A percentile compares a stretch with the other conserved stretches of the same genome.
These are phyloP conservation scores for Ettlia oleoabundans DNA, from an alignment of 139 green algal genomes.

Conservation along the genomic window DNA sequence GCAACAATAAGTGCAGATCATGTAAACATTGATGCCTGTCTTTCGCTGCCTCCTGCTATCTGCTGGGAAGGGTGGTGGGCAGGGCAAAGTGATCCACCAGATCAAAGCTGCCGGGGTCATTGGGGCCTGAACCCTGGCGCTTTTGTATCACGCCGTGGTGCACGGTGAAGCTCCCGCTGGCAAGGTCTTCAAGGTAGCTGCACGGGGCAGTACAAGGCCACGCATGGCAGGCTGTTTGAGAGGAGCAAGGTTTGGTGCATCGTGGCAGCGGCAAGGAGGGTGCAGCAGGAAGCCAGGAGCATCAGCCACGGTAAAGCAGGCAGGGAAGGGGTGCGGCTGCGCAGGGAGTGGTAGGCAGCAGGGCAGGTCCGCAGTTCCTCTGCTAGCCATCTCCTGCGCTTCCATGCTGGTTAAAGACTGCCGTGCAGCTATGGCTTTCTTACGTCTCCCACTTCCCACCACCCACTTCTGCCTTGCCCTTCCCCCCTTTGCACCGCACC, in stretches of 20 bases:
- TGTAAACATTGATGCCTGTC: too few relatives aligned
- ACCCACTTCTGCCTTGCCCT: too few relatives aligned
- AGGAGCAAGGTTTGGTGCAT: not conserved
- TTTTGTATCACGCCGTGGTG: slow-evolving; percentile 85
- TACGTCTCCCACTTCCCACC: too few relatives aligned
- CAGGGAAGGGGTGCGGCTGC: not conserved
- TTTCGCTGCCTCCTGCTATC: too few relatives aligned
- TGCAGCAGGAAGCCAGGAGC: too few relatives aligned
- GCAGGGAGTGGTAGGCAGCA: not conserved
- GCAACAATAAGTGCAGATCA: too few relatives aligned
- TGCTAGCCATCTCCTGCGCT: too few relatives aligned
- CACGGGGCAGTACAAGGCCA: not conserved
- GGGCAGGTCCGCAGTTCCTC: not conserved
- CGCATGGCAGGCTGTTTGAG: not conserved
- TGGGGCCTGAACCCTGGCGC: slow-evolving; percentile 59
- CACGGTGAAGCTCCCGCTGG: slow-evolving; percentile 57
- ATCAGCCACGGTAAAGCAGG: not conserved
- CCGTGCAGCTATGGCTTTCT: too few relatives aligned
- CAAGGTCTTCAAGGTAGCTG: slow-evolving; percentile 67
- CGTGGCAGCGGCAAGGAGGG: too few relatives aligned
- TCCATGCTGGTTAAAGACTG: too few relatives aligned
- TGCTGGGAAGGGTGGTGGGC: too few relatives aligned
- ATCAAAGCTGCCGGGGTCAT: slow-evolving; percentile 67
- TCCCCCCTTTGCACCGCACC: not conserved
- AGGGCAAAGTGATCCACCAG: slow-evolving; percentile 67